Percentiles rank a stretch among this genome's conserved stretches.
These are phyloP conservation scores for Platanus orientalis DNA, from an alignment of 164 flowering plant genomes.

Conservation along the genomic window DNA sequence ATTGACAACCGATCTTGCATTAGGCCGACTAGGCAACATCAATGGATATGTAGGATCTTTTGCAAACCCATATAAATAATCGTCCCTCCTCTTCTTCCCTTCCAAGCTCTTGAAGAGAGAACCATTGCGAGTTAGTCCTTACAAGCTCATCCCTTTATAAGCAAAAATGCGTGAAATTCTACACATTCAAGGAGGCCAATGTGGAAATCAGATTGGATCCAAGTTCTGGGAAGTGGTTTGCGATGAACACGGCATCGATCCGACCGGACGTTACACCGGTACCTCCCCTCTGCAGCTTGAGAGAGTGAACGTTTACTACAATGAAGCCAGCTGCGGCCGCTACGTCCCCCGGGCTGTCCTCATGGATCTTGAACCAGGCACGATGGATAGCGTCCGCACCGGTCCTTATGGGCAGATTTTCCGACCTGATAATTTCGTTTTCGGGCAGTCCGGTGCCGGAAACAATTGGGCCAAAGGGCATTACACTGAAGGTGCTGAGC, in stretches of 20 bases:
- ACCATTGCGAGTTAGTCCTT: neutral
- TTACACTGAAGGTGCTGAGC: too few species aligned
- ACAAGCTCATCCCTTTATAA: neutral
- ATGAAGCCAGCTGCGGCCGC: constrained; percentile 23
- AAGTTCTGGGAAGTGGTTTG: too few species aligned
- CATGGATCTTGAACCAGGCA: constrained; percentile 30
- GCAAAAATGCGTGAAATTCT: constrained; percentile 24
- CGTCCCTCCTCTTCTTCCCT: neutral
- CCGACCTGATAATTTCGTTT: too few species aligned
- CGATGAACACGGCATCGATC: constrained; percentile 26
- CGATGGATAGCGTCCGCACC: too few species aligned
- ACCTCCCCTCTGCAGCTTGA: constrained; percentile 21
- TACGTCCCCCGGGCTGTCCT: constrained; percentile 25
- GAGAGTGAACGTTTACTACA: constrained; percentile 26
- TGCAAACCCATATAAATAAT: constrained; percentile 1
- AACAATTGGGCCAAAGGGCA: too few species aligned
- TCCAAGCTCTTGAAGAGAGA: neutral
- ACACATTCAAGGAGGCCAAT: too few species aligned
- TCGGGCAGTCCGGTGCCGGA: too few species aligned
- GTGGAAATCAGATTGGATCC: constrained; percentile 27
- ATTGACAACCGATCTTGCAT: constrained; percentile 12
- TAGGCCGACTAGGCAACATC: too few species aligned
- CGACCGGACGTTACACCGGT: constrained; percentile 16
- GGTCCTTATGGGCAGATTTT: too few species aligned
- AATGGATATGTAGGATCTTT: neutral